phyloP scores from a whole-genome alignment of 345 rosid genomes.

The Euphorbia lathyris region DNA sequence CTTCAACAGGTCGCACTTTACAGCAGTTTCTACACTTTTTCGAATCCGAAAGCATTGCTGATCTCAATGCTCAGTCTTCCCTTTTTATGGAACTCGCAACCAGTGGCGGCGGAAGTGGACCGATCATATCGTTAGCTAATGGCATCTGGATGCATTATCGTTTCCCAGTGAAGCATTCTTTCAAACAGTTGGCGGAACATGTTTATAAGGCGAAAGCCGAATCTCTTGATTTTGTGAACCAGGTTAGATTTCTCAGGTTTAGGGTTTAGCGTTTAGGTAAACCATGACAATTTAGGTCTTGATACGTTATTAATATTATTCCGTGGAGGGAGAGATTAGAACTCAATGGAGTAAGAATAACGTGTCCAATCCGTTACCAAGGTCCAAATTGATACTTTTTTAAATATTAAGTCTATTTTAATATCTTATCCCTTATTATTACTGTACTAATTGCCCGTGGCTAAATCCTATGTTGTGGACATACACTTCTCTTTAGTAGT shows the following conservation, averaged over 20 bases:
- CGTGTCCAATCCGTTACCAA: too few relatives aligned
- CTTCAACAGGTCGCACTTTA: slow-evolving; percentile 2
- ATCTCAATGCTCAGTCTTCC: not conserved
- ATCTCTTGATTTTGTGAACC: slow-evolving; percentile 16
- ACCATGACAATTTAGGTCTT: too few relatives aligned
- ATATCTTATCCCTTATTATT: too few relatives aligned
- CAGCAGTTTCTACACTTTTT: not conserved
- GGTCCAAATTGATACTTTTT: too few relatives aligned
- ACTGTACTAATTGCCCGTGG: too few relatives aligned
- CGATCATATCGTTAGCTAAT: slow-evolving; percentile 10
- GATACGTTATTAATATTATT: too few relatives aligned
- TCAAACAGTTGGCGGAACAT: not conserved
- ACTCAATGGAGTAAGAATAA: too few relatives aligned
- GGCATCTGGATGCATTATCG: slow-evolving; percentile 18
- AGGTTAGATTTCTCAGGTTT: slow-evolving; percentile 8
- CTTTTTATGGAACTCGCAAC: not conserved
- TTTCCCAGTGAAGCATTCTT: slow-evolving; percentile 13
- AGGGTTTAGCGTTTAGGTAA: too few relatives aligned
- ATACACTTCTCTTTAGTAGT: too few relatives aligned
- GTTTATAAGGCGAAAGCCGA: slow-evolving; percentile 17
- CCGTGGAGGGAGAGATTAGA: too few relatives aligned
- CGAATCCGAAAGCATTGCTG: not conserved
- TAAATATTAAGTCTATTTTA: too few relatives aligned
- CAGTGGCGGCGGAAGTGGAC: not conserved
- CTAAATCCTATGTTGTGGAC: too few relatives aligned